phyloP scores from a whole-genome alignment of 768 basidiomycete species.

The Termitomyces sp. region DNA sequence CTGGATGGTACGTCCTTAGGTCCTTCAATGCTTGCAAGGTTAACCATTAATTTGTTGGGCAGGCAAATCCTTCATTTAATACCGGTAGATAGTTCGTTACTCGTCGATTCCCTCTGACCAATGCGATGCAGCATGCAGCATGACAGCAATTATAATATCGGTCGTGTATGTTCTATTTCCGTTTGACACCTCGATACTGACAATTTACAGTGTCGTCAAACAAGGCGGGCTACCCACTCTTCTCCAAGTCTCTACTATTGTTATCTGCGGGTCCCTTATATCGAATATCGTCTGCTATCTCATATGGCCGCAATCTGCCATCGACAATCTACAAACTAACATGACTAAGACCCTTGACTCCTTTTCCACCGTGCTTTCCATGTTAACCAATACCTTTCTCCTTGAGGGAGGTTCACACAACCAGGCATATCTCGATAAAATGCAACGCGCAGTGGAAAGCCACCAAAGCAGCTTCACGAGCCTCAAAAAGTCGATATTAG shows the following conservation, averaged over 20 bases:
- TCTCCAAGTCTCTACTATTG: slow-evolving; percentile 70
- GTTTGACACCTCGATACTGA: background rate
- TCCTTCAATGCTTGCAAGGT: background rate
- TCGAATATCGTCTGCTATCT: slow-evolving; percentile 82
- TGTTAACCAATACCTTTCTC: slow-evolving; percentile 82
- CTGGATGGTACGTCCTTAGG: slow-evolving; percentile 54
- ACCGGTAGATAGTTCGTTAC: slow-evolving; percentile 45
- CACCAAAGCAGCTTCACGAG: slow-evolving; percentile 90
- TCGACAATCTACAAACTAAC: slow-evolving; percentile 72
- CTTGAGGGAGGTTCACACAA: slow-evolving; percentile 60
- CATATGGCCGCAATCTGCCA: slow-evolving; percentile 85
- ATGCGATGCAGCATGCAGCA: slow-evolving; percentile 60
- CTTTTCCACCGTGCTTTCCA: slow-evolving; percentile 78
- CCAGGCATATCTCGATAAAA: slow-evolving; percentile 51
- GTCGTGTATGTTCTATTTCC: slow-evolving; percentile 51
- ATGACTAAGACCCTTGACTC: slow-evolving; percentile 86
- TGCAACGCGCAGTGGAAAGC: slow-evolving; percentile 75
- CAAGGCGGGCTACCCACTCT: slow-evolving; percentile 82
- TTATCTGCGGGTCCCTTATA: slow-evolving; percentile 67
- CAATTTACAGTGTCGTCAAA: slow-evolving; percentile 60
- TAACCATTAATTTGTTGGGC: background rate
- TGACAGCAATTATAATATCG: slow-evolving; percentile 80
- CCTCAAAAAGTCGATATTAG: slow-evolving; percentile 78
- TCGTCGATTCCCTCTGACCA: background rate
- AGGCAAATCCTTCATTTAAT: slow-evolving; percentile 81